Evolutionary conservation across 140 eudicot species (phyloP).

Genomic region (Ambrosia hybrid): DNA sequence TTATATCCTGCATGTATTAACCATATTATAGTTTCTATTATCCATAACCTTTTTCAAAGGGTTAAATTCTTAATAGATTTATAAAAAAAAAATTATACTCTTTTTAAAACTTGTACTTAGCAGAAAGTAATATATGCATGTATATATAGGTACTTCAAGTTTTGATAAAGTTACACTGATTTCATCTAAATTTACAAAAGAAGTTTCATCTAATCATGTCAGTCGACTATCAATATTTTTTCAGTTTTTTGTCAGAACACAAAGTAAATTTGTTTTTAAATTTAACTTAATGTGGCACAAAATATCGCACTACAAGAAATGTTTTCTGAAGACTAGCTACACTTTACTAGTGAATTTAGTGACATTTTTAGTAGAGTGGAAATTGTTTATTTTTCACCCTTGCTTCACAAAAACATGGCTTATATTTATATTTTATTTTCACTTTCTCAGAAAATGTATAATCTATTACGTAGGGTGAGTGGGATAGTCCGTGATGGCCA

Average conservation of each 20-base stretch:
- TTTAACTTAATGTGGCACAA: neutral
- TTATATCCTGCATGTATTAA: slow-evolving; percentile 32
- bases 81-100: neutral
- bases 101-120: too few relatives aligned
- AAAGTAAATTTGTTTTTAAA: too few relatives aligned
- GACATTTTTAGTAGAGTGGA: neutral
- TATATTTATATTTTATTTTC: neutral
- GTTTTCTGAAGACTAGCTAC: neutral
- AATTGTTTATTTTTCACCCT: neutral
- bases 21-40: slow-evolving; percentile 15
- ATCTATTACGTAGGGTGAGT: neutral
- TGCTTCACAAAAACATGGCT: neutral
- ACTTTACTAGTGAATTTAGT: neutral
- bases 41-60: neutral
- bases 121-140: neutral
- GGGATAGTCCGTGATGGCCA: too few relatives aligned
- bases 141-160: neutral
- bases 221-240: too few relatives aligned
- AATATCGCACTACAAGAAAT: neutral
- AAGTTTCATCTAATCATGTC: too few relatives aligned
- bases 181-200: too few relatives aligned
- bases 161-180: neutral
- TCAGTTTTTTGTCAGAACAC: too few relatives aligned
- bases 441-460: neutral
- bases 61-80: slow-evolving; percentile 7